Evolutionary conservation across 768 basidiomycete genomes (phyloP).

Genomic region (Xerocomellus intermedius): DNA sequence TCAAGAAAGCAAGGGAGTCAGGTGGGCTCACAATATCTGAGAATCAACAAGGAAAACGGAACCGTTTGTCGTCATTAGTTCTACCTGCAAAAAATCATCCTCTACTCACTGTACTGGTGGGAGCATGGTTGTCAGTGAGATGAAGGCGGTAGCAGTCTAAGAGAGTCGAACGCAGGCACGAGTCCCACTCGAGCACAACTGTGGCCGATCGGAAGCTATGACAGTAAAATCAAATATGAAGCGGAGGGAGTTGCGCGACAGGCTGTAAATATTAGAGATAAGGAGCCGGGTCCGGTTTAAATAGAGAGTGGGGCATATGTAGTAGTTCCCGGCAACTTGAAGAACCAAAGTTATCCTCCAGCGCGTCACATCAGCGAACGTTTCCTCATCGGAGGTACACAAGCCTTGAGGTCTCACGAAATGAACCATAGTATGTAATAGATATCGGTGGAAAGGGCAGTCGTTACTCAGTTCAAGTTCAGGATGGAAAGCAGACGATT

Average conservation of each 20-base stretch:
- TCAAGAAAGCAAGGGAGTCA: background rate
- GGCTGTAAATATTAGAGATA: background rate
- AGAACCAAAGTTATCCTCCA: no score
- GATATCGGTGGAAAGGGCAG: no score
- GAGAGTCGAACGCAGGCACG: background rate
- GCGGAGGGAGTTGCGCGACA: background rate
- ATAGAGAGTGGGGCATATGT: no score
- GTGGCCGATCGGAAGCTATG: background rate
- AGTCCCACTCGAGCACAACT: background rate
- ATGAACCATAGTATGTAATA: no score
- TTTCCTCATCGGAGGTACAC: background rate
- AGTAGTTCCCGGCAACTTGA: no score
- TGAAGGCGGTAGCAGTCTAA: background rate
- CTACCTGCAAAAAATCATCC: background rate
- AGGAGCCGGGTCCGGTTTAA: background rate
- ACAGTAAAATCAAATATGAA: background rate
- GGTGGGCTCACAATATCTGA: slow-evolving; percentile 19
- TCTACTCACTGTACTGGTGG: slow-evolving; percentile 19
- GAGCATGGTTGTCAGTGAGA: slow-evolving; percentile 3
- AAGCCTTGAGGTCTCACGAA: background rate
- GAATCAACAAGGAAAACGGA: background rate
- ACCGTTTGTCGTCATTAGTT: background rate
- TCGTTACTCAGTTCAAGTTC: no score
- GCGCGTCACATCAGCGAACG: no score
- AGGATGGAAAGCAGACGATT: no score